phyloP scores from a whole-genome alignment of 176 grass and related monocot species.

The Musa itinerans region DNA sequence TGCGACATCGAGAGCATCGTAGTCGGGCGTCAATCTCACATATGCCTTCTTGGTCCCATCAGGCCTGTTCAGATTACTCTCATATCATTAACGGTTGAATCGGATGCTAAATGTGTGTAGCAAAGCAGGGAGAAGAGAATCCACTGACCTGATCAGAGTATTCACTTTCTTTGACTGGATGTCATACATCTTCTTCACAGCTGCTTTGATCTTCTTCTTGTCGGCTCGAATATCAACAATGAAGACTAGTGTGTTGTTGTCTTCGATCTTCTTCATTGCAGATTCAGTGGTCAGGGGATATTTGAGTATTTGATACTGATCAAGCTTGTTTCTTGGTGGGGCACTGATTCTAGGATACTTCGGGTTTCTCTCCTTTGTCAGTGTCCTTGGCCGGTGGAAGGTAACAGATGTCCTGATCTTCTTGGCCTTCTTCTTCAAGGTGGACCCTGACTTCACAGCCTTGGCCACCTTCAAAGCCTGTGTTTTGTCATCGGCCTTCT shows the following conservation, averaged over 20 bases:
- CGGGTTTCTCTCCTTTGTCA: not conserved
- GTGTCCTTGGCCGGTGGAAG: not conserved
- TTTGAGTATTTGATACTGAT: not conserved
- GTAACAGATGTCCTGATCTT: not conserved
- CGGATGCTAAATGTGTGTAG: not conserved
- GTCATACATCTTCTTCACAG: not conserved
- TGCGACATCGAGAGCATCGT: not conserved
- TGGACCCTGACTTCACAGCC: not conserved
- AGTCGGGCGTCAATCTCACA: not conserved
- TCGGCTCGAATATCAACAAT: not conserved
- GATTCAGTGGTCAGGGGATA: not conserved
- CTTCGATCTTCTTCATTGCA: conserved; percentile 3
- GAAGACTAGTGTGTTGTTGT: not conserved
- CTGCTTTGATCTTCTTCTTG: not conserved
- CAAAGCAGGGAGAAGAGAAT: not conserved
- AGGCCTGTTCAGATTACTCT: not conserved
- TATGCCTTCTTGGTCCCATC: not conserved
- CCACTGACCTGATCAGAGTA: not conserved
- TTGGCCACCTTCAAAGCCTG: not conserved
- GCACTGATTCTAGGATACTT: not conserved
- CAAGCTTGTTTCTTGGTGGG: not conserved
- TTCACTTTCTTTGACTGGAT: not conserved
- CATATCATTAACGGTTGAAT: not conserved
- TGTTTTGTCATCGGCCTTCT: not conserved
- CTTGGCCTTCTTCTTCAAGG: not conserved